Base-by-base conservation (phyloP, 192 early-diverging fungal species). In the Neocallimastix lanati region DNA sequence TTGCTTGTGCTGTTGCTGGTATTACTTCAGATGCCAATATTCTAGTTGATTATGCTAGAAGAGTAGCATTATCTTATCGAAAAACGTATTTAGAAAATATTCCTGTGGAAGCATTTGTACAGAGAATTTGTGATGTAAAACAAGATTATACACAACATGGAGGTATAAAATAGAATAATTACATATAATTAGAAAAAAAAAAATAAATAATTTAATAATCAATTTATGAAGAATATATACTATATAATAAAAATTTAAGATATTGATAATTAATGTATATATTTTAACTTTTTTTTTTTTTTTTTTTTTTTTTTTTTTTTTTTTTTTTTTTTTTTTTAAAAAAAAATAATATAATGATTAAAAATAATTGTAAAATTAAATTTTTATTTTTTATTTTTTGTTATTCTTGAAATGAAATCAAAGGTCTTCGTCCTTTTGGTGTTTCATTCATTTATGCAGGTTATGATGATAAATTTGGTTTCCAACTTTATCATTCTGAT, bases 111-210 rank as follows among this genome's bases (percentile, higher is more conserved):
- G 94, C 95, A 80, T 89, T 99, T 40, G 98, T 99, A 40, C 94
- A 98, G 82, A 88, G 88, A 78, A 88, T 99, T 79, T 96, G 96
- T 84, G 95, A 99, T 87, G 84, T 98, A 84, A 99, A 99, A 90
- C 97, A 99, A 83, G 94, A 95, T 77, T 98, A 98, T 85, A 99
- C 98, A 76, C 96, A 98, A 84, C 96, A 96, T 83, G 96, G 98
- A 85, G 88, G 88, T 88, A 76, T 29, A 35, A 18, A 28, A 35
- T 29, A 82, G 40, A 76, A 28, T 9, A 76, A 40, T 29, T 21
- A 27, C 82, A 27, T 77, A 16, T 76, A 27, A 27, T 7, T 35
- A 7, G 3, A 7, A 35, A 35, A 35, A 35, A 7, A 35, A 35
- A 7, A 29, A 29, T 77, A 29, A 29, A 77, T 29, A 28, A 28